phyloP scores from a whole-genome alignment of 2,329 filamentous ascomycete species.

The Fusarium brachygibbosum region DNA sequence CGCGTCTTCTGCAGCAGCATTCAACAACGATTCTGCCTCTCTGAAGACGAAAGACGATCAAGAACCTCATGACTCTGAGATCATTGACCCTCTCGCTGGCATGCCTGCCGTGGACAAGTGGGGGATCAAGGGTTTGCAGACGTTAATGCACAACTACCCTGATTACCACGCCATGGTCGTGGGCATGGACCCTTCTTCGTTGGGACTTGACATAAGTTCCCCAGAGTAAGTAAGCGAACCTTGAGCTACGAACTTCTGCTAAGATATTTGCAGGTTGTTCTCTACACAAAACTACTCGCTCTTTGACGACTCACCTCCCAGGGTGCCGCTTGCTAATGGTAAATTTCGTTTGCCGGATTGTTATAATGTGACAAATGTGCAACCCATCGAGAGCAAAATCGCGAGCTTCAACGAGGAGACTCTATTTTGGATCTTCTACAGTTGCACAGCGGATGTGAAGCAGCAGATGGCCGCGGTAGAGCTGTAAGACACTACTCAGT shows the following conservation, averaged over 20 bases:
- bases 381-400: conserved; percentile 75
- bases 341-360: conserved; percentile 73
- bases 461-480: conserved; percentile 74
- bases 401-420: conserved; percentile 77
- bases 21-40: conserved; percentile 60
- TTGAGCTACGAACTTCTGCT: conserved; percentile 12
- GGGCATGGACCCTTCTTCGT: conserved; percentile 69
- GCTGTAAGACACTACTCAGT: conserved; percentile 61
- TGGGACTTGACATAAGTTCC: conserved; percentile 70
- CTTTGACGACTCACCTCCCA: conserved; percentile 70
- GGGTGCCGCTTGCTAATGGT: conserved; percentile 64
- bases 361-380: conserved; percentile 76
- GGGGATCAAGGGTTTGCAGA: conserved; percentile 73
- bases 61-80: conserved; percentile 56
- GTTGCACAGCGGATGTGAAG: conserved; percentile 72
- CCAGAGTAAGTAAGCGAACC: conserved; percentile 65
- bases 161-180: conserved; percentile 73
- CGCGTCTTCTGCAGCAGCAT: conserved; percentile 61
- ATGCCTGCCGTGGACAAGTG: conserved; percentile 75
- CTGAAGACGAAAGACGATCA: conserved; percentile 61
- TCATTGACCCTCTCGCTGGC: conserved; percentile 70
- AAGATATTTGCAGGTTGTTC: conserved; percentile 59
- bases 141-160: conserved; percentile 73
- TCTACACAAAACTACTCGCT: conserved; percentile 73
- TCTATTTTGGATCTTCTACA: conserved; percentile 78